These are phyloP conservation scores for Blastocystis sp. DNA, from an alignment of 352 stramenopile genomes.

Conservation along the genomic window DNA sequence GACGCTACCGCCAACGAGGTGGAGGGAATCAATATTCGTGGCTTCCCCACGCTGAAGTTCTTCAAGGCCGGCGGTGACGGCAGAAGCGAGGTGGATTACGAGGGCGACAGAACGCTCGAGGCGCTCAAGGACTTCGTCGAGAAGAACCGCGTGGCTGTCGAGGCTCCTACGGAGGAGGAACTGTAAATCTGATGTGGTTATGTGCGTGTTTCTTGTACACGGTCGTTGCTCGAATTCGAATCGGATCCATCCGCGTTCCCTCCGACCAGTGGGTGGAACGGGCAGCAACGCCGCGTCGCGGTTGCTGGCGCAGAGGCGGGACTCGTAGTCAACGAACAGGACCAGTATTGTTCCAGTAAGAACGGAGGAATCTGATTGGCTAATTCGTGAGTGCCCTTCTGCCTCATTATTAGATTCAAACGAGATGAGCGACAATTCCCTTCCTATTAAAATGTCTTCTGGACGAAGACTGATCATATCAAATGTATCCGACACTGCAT, in stretches of 20 bases:
- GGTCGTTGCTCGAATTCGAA: too few relatives aligned
- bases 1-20: slow-evolving; percentile 92
- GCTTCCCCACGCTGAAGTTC: slow-evolving; percentile 92
- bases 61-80: slow-evolving; percentile 81
- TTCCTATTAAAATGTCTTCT: slow-evolving; percentile 65
- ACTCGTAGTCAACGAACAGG: neutral
- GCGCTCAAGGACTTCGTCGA: slow-evolving; percentile 77
- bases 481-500: slow-evolving; percentile 50
- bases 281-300: too few relatives aligned
- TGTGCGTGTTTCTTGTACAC: slow-evolving; percentile 33
- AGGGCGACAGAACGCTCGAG: slow-evolving; percentile 75
- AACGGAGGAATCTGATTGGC: slow-evolving; percentile 58
- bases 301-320: neutral
- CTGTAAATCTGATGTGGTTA: slow-evolving; percentile 62
- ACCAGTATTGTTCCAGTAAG: slow-evolving; percentile 67
- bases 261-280: too few relatives aligned
- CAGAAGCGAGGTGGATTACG: slow-evolving; percentile 74
- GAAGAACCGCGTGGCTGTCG: slow-evolving; percentile 75
- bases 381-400: neutral
- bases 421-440: slow-evolving; percentile 12
- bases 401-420: neutral
- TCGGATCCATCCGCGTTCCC: too few relatives aligned
- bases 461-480: slow-evolving; percentile 65
- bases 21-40: slow-evolving; percentile 88
- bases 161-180: slow-evolving; percentile 68